phyloP scores from a whole-genome alignment of 768 basidiomycete species.

The Pleurotus eryngii region DNA sequence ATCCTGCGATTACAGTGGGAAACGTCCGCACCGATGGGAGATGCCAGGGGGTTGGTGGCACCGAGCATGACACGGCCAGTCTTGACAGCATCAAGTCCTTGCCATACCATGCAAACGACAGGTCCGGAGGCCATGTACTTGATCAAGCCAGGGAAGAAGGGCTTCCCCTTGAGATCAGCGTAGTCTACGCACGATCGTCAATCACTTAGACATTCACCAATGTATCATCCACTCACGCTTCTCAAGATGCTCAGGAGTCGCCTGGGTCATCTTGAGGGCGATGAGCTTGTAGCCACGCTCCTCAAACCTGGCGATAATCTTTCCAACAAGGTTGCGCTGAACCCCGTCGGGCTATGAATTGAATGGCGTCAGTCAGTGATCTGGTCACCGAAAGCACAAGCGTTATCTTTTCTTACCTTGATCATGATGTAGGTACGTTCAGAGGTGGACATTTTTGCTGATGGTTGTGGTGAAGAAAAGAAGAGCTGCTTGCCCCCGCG shows the following conservation, averaged over 20 bases:
- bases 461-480: conserved; percentile 11
- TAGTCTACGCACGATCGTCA: conserved; percentile 62
- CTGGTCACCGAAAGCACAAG: neutral
- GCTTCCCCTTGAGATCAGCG: conserved; percentile 88
- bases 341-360: conserved; percentile 89
- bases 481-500: neutral
- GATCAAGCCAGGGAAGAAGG: conserved; percentile 96
- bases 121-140: conserved; percentile 96
- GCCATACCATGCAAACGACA: conserved; percentile 94
- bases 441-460: conserved; percentile 54
- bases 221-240: conserved; percentile 54
- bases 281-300: conserved; percentile 97
- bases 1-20: neutral
- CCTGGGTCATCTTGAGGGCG: conserved; percentile 87
- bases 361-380: neutral
- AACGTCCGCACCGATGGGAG: conserved; percentile 64
- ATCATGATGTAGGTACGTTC: conserved; percentile 99
- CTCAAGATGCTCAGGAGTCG: conserved; percentile 84
- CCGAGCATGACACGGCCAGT: conserved; percentile 96
- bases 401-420: conserved; percentile 59
- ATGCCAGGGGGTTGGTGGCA: conserved; percentile 92
- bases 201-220: conserved; percentile 14
- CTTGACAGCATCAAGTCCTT: conserved; percentile 92
- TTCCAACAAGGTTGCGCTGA: conserved; percentile 91
- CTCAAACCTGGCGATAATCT: conserved; percentile 96